Percentiles rank a stretch among this genome's conserved stretches.
Evolutionary conservation across 805 yeast genomes (phyloP).

Genomic region (Diddensiella caesifluorescens): DNA sequence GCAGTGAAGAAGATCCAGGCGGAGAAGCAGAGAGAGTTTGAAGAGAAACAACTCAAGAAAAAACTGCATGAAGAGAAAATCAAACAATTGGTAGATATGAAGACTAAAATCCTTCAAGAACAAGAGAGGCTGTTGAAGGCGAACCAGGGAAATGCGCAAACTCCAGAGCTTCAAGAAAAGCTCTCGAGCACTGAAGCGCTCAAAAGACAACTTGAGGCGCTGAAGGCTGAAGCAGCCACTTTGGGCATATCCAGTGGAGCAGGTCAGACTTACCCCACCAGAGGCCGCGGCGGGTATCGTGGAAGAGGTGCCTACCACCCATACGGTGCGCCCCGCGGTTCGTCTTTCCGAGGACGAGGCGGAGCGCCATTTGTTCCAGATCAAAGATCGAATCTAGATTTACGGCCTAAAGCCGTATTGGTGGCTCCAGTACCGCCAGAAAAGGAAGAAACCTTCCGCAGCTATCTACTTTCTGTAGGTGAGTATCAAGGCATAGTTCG

Average conservation of each 20-base stretch:
- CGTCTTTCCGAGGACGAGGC: constrained; percentile 17
- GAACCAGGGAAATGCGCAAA: constrained; percentile 11
- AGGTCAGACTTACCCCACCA: background rate
- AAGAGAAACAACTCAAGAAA: constrained; percentile 35
- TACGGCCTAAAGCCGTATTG: constrained; percentile 35
- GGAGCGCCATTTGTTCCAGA: constrained; percentile 23
- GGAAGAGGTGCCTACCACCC: constrained; percentile 24
- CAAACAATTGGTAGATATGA: constrained; percentile 31
- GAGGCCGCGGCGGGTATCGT: constrained; percentile 24
- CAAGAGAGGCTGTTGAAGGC: constrained; percentile 34
- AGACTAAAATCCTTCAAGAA: constrained; percentile 29
- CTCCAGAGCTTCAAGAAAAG: constrained; percentile 18
- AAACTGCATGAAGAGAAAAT: constrained; percentile 32
- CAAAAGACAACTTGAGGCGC: constrained; percentile 30
- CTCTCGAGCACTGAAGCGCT: constrained; percentile 28
- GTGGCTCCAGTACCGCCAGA: constrained; percentile 30
- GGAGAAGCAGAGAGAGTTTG: constrained; percentile 39
- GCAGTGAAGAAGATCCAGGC: constrained; percentile 35
- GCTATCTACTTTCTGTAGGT: constrained; percentile 28
- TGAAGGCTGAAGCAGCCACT: constrained; percentile 32
- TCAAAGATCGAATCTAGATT: constrained; percentile 30
- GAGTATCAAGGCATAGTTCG: constrained; percentile 25
- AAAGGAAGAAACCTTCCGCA: constrained; percentile 32
- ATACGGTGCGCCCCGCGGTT: constrained; percentile 25
- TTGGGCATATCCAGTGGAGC: constrained; percentile 25